These are phyloP conservation scores for Letharia lupina DNA, from an alignment of 495 filamentous ascomycete species.

Conservation along the genomic window DNA sequence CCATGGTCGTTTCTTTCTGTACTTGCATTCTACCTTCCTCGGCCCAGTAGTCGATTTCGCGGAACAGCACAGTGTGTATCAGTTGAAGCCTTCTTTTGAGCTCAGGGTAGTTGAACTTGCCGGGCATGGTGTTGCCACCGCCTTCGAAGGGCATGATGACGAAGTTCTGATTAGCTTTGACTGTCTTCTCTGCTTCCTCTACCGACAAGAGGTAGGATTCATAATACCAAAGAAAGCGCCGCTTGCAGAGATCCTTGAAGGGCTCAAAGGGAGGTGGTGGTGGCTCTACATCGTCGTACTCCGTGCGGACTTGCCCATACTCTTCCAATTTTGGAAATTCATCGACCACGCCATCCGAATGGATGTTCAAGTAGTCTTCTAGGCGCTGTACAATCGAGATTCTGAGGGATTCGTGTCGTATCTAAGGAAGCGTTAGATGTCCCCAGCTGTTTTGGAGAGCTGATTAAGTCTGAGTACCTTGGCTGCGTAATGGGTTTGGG, in stretches of 20 bases:
- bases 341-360: constrained; percentile 40
- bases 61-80: constrained; percentile 59
- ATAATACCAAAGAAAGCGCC: constrained; percentile 92
- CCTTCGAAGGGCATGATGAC: constrained; percentile 78
- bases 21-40: constrained; percentile 54
- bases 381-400: constrained; percentile 80
- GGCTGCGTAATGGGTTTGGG: constrained; percentile 70
- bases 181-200: constrained; percentile 44
- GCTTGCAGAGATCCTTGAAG: constrained; percentile 85
- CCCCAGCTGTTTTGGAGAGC: not conserved
- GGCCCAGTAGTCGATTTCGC: constrained; percentile 66
- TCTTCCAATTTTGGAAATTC: constrained; percentile 27
- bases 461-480: constrained; percentile 49
- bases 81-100: constrained; percentile 57
- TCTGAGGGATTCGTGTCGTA: constrained; percentile 82
- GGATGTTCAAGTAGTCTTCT: constrained; percentile 66
- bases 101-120: constrained; percentile 73
- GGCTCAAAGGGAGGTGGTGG: constrained; percentile 59
- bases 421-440: constrained; percentile 41
- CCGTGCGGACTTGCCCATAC: constrained; percentile 22
- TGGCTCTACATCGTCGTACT: constrained; percentile 37
- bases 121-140: constrained; percentile 72
- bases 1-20: constrained; percentile 61
- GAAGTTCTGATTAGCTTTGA: constrained; percentile 55
- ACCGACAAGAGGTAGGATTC: constrained; percentile 72